These are phyloP conservation scores for Alternaria tenuissima DNA, from an alignment of 2,329 filamentous ascomycete species.

Conservation along the genomic window DNA sequence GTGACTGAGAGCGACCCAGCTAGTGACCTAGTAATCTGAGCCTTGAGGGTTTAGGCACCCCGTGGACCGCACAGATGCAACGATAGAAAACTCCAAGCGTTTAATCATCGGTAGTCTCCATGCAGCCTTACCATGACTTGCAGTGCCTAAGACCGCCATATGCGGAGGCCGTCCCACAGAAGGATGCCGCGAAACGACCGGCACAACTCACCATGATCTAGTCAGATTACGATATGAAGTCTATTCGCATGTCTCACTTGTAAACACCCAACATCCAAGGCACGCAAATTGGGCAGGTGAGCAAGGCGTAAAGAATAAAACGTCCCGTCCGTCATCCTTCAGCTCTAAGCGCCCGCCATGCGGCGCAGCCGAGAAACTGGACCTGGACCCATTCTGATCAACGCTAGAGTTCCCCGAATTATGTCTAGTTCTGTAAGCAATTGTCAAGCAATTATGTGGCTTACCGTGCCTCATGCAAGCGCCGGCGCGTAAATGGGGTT, in stretches of 20 bases:
- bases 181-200: not conserved
- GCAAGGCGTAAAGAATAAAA: conserved; percentile 12
- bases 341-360: conserved; percentile 16
- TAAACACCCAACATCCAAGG: conserved; percentile 4
- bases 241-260: conserved; percentile 12
- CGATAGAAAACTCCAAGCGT: not conserved
- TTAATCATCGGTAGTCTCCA: conserved; percentile 3
- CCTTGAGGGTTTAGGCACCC: not conserved
- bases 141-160: not conserved
- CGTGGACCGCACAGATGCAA: conserved; percentile 1
- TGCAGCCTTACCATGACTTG: conserved; percentile 7
- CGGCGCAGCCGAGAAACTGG: conserved; percentile 9
- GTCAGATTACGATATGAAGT: not conserved
- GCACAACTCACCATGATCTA: not conserved
- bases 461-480: conserved; percentile 14
- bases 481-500: conserved; percentile 14
- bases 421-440: not conserved
- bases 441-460: conserved; percentile 4
- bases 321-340: conserved; percentile 11
- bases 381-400: conserved; percentile 5
- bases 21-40: not conserved
- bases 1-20: not conserved
- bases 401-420: conserved; percentile 4
- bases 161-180: not conserved
- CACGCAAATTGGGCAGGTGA: conserved; percentile 4